Base-by-base conservation (phyloP, 768 basidiomycete genomes). In the Trametopsis cervina region DNA sequence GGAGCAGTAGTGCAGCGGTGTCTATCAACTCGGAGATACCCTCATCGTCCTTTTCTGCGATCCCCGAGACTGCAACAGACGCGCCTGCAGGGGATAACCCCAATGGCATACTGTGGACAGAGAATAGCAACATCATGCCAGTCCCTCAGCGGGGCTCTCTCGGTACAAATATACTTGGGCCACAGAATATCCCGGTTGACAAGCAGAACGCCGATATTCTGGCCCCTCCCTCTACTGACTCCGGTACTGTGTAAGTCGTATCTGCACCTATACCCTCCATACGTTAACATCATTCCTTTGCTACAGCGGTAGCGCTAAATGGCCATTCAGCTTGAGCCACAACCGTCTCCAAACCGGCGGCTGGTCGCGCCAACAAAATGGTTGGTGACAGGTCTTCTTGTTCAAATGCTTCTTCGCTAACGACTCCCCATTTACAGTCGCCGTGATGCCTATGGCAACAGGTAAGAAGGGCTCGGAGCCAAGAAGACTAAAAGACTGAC, bases 291-390 rank as follows among this genome's bases (percentile, higher is more conserved):
- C n/a, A n/a, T n/a, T n/a, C n/a, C n/a, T n/a, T n/a, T n/a, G n/a
- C n/a, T 23, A 24, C 46, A 56, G 45, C 3, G 48, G 50, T 22
- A 58, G 58, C 40, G 51, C 54, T 13, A 60, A 58, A 41, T 62
- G 63, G 63, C 60, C 63, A 9, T 56, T 62, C 46, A 55, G 56
- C 41, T 44, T 63, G 26, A 62, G 60, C 29, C 62, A 60, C 33
- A 62, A 63, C 46, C 57, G 63, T 13, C 51, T 65, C 6, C 62
- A 65, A 38, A 57, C 57, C 3, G 63, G 63, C 15, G 63, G 63
- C 1, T 65, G 63, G 63, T 62, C 63, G 15, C 42, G 63, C 27
- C 60, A 65, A 47, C 54, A 61, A 38, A 64, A 61, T 35, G 46
- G 60, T 55, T 37, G 40, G 54, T 49, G 20, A 17, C 11, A 4